Conservation (phyloP, 805 yeast genomes). For the Sugiyamaella valdiviana region DNA sequence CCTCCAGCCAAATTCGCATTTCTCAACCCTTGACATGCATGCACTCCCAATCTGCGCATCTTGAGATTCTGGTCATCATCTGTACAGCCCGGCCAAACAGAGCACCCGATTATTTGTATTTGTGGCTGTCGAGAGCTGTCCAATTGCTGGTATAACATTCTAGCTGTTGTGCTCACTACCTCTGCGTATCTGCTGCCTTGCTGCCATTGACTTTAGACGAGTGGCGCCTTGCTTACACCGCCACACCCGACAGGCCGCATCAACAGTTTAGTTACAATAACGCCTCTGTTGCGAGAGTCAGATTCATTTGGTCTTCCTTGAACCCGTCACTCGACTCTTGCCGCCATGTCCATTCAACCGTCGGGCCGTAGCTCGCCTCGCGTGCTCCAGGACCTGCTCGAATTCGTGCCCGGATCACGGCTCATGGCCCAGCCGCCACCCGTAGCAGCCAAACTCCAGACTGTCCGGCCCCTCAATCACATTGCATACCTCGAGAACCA, state of each 20-base stretch:
- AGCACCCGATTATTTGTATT: no score
- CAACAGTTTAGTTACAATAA: no score
- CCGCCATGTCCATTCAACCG: constrained; percentile 4
- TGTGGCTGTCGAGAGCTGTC: neutral
- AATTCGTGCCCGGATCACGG: constrained; percentile 18
- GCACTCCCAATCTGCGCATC: no score
- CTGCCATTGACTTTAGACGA: no score
- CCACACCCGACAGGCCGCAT: no score
- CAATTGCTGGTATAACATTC: neutral
- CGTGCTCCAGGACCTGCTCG: constrained; percentile 28
- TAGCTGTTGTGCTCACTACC: neutral
- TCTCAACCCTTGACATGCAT: neutral
- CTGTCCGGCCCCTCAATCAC: constrained; percentile 11
- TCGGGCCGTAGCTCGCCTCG: constrained; percentile 25
- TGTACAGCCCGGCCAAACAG: no score
- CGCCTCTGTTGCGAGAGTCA: no score
- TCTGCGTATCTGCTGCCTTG: neutral
- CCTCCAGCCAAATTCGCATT: neutral
- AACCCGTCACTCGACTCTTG: no score
- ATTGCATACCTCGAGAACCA: constrained; percentile 12
- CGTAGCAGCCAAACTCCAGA: constrained; percentile 12
- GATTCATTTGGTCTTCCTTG: no score
- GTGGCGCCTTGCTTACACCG: no score
- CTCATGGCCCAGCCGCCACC: constrained; percentile 15
- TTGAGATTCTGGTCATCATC: no score